Evolutionary conservation across 2,329 filamentous ascomycete genomes (phyloP), one percentile per base, ranked within the genome.

Genomic region (Aspergillus viridinutans): DNA sequence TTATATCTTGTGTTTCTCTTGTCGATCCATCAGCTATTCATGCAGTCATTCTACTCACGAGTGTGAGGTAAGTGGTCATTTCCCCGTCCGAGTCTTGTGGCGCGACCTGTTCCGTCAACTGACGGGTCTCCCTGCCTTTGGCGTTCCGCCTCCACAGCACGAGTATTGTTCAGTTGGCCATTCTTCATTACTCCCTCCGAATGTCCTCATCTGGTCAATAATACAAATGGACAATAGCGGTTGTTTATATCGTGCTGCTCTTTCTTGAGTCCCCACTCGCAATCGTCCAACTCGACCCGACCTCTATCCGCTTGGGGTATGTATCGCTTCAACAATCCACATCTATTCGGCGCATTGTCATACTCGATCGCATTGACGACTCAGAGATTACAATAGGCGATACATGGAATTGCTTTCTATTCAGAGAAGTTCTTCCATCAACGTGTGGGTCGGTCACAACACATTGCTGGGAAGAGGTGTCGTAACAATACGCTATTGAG

Each of bases 41-140:
- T 38, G 32, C 32, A 38, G 32, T 40, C 10, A 28, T 42, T 32
- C 32, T 20, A 49, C 32, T 54, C 35, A 23, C 17, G 14, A 52
- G 45, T 57, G 50, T 56, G 51, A 42, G 28, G 32, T 29, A 42
- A 55, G 57, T 59, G 54, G 52, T 55, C 49, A 26, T 55, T 55
- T 14, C 43, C 54, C 43, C 40, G 52, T 55, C 29, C 49, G 43
- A 47, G 43, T 47, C 21, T 23, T 47, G 43, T 23, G 43, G n/a
- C 12, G 20, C 23, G 12, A 9, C 12, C 3, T 47, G 43, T 25
- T 47, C 43, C 17, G 43, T 47, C 43, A 47, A 47, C 43, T 47
- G 43, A 47, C 21, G 5, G 5, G 43, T 47, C 43, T 47, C 23
- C 43, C 43, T 47, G 43, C 43, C 43, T 25, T 38, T 38, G 32